phyloP scores from a whole-genome alignment of 2,329 filamentous ascomycete genomes.

The Colletotrichum brevisporum region DNA sequence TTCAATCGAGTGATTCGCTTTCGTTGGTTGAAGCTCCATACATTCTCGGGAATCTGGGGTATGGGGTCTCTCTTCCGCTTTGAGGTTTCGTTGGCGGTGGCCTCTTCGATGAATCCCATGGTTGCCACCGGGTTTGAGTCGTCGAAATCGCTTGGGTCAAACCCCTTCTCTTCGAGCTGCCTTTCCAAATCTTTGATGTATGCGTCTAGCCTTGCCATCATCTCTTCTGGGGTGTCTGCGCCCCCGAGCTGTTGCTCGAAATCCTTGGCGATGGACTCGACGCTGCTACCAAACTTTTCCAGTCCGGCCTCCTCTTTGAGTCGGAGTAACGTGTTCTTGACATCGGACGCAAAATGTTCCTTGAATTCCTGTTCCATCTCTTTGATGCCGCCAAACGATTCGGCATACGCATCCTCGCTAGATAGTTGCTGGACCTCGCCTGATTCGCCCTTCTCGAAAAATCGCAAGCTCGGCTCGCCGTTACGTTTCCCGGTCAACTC shows the following conservation, averaged over 20 bases:
- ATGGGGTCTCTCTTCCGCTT: conserved; percentile 38
- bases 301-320: conserved; percentile 42
- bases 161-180: conserved; percentile 37
- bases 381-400: conserved; percentile 52
- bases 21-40: conserved; percentile 55
- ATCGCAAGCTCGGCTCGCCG: conserved; percentile 53
- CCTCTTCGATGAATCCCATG: conserved; percentile 27
- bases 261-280: conserved; percentile 58
- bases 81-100: conserved; percentile 43
- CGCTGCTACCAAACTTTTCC: conserved; percentile 58
- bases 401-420: conserved; percentile 56
- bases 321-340: conserved; percentile 48
- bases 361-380: conserved; percentile 49
- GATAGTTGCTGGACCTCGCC: conserved; percentile 56
- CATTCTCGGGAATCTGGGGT: conserved; percentile 54
- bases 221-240: conserved; percentile 51
- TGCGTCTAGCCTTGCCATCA: conserved; percentile 50
- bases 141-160: conserved; percentile 32
- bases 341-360: conserved; percentile 40
- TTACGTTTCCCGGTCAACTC: conserved; percentile 38
- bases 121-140: conserved; percentile 37
- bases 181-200: conserved; percentile 53
- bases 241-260: conserved; percentile 35
- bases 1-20: conserved; percentile 57
- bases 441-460: conserved; percentile 62